Base-by-base conservation (phyloP, 345 rosid genomes). In the Cardamine resedifolia region DNA sequence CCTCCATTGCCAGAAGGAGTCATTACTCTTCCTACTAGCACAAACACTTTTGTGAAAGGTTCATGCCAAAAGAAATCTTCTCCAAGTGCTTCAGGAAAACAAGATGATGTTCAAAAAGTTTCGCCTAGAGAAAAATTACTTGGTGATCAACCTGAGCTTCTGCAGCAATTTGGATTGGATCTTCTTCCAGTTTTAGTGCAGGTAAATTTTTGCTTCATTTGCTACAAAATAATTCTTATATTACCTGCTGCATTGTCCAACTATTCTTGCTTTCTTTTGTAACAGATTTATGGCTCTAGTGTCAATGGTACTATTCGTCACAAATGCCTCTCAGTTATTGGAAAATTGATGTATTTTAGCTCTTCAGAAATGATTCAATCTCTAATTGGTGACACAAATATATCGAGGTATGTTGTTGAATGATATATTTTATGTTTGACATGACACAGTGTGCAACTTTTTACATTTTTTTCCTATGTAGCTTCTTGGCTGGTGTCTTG, bases 241-340 rank as follows among this genome's bases (percentile, higher is more conserved):
- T 20, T 3, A 48, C 48, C 21, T 75, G 33, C 58, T 74, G 68
- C 52, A 3, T 9, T 58, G 6, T 34, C 24, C 70, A 56, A 79
- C 44, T 8, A 70, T 36, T 26, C 60, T 61, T 27, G 11, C 59
- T 64, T 72, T 58, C 71, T 44, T 83, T 70, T 64, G 68, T 48
- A 73, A 72, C 91, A 96, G 99, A 92, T 88, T 16, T 96, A 92
- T 86, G 98, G 99, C 60, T 90, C 98, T 68, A 96, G 98, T 69
- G 96, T 96, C 70, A 96, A 84, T 79, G 85, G 94, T 39, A 85
- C 96, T 21, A 91, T 96, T 72, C 99, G 98, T 36, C 92, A 92
- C 77, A 96, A 92, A 81, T 96, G 97, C 83, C 97, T 96, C 44
- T 87, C 98, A 12, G 98, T 90, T 43, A 87, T 96, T 60, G 99